Base-by-base conservation (phyloP, 2,329 filamentous ascomycete genomes). In the Pseudopyrenochaeta lycopersici region DNA sequence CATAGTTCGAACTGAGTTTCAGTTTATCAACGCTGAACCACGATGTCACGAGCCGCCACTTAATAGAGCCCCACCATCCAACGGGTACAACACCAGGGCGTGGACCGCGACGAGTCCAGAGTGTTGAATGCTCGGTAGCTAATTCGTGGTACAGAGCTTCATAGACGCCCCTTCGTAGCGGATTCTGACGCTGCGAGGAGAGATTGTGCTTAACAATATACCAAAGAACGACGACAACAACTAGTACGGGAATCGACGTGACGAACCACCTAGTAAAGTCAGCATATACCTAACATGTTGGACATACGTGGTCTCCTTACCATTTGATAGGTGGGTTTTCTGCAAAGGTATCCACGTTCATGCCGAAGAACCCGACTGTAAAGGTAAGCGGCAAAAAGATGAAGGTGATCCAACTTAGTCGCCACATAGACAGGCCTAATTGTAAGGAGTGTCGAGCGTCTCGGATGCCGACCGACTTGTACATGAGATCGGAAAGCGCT, bases 371-470 rank as follows among this genome's bases (percentile, higher is more conserved):
- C 10, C 77, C 77, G 3, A 73, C 74, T 12, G 81, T 75, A 56
- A 82, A 83, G 1, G 81, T 84, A 9, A 84, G 67, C 0, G 82
- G 85, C 70, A 91, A 87, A 67, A 91, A 81, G 72, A 94, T 93
- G 71, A 93, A 90, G 46, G 89, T 90, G 14, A 88, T 89, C 46
- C 87, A 88, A 40, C 86, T 84, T 14, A 88, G 82, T 18, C 87
- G 73, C 80, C 76, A 81, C 80, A 82, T 82, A 60, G 72, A 77
- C 3, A 80, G 67, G 4, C 80, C 79, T 1, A 84, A 73, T 48
- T 81, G 78, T 3, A 84, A 70, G 1, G 76, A 80, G 49, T 81
- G 78, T 2, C 80, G 73, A 2, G 80, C 78, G 60, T 84, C 82
- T 27, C 81, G 74, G 47, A 84, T 84, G 3, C 77, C 81, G 4